These are phyloP conservation scores for Sporothrix sp. DNA, from an alignment of 2,329 filamentous ascomycete species.

Conservation along the genomic window DNA sequence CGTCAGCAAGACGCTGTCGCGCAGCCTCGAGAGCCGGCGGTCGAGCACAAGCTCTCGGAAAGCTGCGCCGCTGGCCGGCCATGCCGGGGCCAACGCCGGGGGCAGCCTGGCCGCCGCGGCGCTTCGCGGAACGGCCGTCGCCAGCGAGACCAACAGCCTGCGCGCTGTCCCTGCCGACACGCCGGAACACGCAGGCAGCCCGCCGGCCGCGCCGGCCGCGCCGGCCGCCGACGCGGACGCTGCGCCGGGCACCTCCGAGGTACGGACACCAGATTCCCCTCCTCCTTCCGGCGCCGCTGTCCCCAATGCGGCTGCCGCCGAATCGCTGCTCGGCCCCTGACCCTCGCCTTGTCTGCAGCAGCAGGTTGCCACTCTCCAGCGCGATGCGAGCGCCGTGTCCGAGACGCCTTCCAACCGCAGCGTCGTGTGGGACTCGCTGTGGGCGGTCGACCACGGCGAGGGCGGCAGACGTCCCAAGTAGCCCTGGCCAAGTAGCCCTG, in stretches of 20 bases:
- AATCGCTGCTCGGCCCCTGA: slow-evolving; percentile 42
- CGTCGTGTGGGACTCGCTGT: slow-evolving; percentile 52
- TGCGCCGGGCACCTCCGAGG: slow-evolving; percentile 30
- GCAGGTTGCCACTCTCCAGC: slow-evolving; percentile 22
- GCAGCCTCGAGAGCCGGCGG: slow-evolving; percentile 81
- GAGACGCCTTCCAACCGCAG: slow-evolving; percentile 39
- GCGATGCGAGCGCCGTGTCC: slow-evolving; percentile 30
- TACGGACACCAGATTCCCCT: slow-evolving; percentile 33
- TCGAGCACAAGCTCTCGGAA: slow-evolving; percentile 82
- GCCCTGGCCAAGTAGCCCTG: background rate
- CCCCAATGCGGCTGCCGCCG: slow-evolving; percentile 23
- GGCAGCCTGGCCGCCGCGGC: slow-evolving; percentile 7
- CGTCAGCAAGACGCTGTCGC: slow-evolving; percentile 69
- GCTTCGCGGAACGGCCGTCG: slow-evolving; percentile 40
- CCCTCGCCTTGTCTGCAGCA: slow-evolving; percentile 19
- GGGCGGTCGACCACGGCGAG: slow-evolving; percentile 50
- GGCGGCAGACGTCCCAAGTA: slow-evolving; percentile 22
- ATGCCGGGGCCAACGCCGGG: background rate
- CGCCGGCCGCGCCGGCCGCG: slow-evolving; percentile 25
- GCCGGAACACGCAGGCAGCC: slow-evolving; percentile 25
- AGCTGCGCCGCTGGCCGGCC: slow-evolving; percentile 38
- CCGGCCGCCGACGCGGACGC: slow-evolving; percentile 7
- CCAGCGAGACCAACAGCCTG: slow-evolving; percentile 51
- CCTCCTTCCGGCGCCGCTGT: background rate
- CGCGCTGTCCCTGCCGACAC: slow-evolving; percentile 36